phyloP scores from a whole-genome alignment of 2,329 filamentous ascomycete genomes.

The Aspergillus neotritici region DNA sequence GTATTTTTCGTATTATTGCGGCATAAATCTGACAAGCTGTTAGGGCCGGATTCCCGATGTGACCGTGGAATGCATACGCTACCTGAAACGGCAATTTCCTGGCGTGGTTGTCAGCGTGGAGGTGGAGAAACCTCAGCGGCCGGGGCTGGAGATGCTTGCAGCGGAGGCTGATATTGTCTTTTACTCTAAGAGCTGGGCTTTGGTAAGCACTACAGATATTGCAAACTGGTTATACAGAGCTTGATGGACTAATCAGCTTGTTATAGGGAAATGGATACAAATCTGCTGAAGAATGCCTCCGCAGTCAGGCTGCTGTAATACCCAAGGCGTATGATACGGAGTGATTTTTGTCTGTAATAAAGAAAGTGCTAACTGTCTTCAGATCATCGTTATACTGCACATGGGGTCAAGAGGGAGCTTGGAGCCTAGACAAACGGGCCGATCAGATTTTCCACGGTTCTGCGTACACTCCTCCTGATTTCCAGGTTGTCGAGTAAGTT shows the following conservation, averaged over 20 bases:
- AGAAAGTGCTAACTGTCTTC: not conserved
- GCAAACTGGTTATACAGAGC: not conserved
- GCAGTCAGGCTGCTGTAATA: constrained; percentile 36
- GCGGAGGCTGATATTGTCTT: constrained; percentile 64
- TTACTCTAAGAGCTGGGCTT: constrained; percentile 66
- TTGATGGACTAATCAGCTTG: not conserved
- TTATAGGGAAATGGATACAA: constrained; percentile 34
- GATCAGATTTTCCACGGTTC: constrained; percentile 37
- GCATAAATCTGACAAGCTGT: too few relatives aligned
- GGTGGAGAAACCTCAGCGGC: constrained; percentile 62
- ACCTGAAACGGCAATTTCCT: constrained; percentile 47
- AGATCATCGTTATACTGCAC: constrained; percentile 52
- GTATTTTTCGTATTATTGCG: not conserved
- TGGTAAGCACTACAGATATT: constrained; percentile 42
- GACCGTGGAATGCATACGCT: constrained; percentile 53
- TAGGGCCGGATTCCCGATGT: constrained; percentile 61
- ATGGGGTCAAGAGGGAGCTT: constrained; percentile 54
- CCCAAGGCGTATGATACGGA: constrained; percentile 42
- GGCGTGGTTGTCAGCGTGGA: constrained; percentile 60
- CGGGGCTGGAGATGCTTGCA: constrained; percentile 56
- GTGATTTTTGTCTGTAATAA: not conserved
- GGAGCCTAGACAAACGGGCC: constrained; percentile 38
- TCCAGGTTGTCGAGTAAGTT: constrained; percentile 56
- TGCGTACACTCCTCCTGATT: constrained; percentile 37
- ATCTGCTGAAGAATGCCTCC: constrained; percentile 50